Evolutionary conservation across 2,329 filamentous ascomycete species (phyloP).

Genomic region (Plenodomus tracheiphilus): DNA sequence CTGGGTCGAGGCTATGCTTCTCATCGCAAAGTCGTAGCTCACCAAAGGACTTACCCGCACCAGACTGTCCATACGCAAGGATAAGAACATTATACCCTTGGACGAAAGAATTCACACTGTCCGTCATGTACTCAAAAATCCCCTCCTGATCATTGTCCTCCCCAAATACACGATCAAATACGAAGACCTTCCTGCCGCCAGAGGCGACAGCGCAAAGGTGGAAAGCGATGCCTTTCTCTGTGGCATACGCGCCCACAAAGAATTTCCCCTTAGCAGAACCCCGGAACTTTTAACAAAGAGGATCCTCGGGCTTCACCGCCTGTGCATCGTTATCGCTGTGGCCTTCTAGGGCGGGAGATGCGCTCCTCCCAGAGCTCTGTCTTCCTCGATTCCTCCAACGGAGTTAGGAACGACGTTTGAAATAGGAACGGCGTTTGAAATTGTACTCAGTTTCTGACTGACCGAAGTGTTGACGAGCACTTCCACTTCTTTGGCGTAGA

Average conservation of each 20-base stretch:
- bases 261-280: too few relatives aligned
- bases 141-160: constrained; percentile 84
- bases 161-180: constrained; percentile 93
- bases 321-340: constrained; percentile 40
- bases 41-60: constrained; percentile 96
- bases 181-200: constrained; percentile 90
- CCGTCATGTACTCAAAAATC: constrained; percentile 89
- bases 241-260: too few relatives aligned
- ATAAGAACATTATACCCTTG: constrained; percentile 99
- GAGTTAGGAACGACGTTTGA: too few relatives aligned
- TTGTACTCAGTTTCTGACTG: too few relatives aligned
- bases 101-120: constrained; percentile 86
- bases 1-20: too few relatives aligned
- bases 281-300: too few relatives aligned
- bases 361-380: too few relatives aligned
- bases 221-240: too few relatives aligned
- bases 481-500: constrained; percentile 94
- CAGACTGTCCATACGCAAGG: constrained; percentile 94
- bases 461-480: constrained; percentile 98
- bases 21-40: too few relatives aligned
- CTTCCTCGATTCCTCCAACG: too few relatives aligned
- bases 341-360: constrained; percentile 41
- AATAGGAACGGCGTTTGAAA: too few relatives aligned
- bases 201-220: too few relatives aligned
- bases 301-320: constrained; percentile 53